Evolutionary conservation across 2,329 filamentous ascomycete species (phyloP).

Genomic region (Pestalotiopsis sp.): DNA sequence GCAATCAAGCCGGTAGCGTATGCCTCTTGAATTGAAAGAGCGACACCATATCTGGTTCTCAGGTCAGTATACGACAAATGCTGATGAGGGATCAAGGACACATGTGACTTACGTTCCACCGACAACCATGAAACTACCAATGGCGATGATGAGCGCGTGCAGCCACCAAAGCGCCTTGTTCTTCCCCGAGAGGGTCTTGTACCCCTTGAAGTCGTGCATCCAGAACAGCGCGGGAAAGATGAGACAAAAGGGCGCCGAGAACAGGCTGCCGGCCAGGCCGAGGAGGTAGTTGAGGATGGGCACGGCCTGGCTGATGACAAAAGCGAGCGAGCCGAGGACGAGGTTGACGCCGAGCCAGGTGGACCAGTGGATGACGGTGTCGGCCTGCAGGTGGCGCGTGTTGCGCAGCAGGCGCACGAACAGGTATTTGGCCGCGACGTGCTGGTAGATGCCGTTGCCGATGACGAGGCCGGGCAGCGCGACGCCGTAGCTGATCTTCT

Average conservation of each 20-base stretch:
- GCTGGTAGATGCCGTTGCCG: conserved; percentile 36
- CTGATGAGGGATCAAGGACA: background rate
- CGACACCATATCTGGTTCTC: conserved; percentile 24
- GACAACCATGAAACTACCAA: conserved; percentile 28
- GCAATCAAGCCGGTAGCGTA: conserved; percentile 25
- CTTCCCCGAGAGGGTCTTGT: conserved; percentile 19
- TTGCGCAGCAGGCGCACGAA: conserved; percentile 41
- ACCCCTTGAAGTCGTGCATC: conserved; percentile 26
- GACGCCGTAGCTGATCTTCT: conserved; percentile 36
- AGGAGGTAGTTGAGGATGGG: conserved; percentile 40
- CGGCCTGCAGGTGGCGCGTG: conserved; percentile 37
- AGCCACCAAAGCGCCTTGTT: conserved; percentile 23
- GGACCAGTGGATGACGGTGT: conserved; percentile 37
- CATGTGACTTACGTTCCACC: conserved; percentile 28
- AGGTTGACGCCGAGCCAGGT: conserved; percentile 38
- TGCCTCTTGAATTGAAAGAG: conserved; percentile 25
- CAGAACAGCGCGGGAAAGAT: conserved; percentile 30
- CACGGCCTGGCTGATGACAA: conserved; percentile 34
- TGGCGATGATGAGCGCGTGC: conserved; percentile 24
- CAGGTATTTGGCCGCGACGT: conserved; percentile 42
- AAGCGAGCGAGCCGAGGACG: conserved; percentile 29
- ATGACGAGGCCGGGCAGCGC: conserved; percentile 29
- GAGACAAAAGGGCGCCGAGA: conserved; percentile 32
- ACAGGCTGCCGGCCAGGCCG: conserved; percentile 32
- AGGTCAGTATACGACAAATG: background rate